These are phyloP conservation scores for Aspergillus fructus DNA, from an alignment of 2,329 filamentous ascomycete genomes.

Conservation along the genomic window DNA sequence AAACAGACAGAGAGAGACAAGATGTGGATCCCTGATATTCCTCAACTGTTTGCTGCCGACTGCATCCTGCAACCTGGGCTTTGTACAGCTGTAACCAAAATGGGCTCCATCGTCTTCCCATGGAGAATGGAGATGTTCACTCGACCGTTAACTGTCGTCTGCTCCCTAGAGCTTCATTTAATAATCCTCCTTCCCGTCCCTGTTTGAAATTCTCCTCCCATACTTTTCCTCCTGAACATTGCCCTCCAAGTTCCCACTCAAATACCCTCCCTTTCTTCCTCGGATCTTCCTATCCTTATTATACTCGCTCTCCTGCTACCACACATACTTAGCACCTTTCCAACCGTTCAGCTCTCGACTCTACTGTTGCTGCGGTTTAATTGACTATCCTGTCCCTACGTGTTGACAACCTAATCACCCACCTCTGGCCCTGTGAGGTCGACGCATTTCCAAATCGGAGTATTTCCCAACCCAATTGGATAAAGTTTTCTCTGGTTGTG, in stretches of 20 bases:
- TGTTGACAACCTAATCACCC: too few species aligned
- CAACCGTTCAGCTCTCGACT: not conserved
- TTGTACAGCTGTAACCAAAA: conserved; percentile 39
- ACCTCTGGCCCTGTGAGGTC: not conserved
- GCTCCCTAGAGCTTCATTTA: conserved; percentile 33
- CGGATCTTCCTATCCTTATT: conserved; percentile 13
- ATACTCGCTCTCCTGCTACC: not conserved
- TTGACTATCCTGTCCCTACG: not conserved
- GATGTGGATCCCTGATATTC: conserved; percentile 29
- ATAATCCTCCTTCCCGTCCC: conserved; percentile 30
- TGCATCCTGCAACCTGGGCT: conserved; percentile 28
- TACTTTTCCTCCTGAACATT: not conserved
- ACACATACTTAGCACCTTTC: not conserved
- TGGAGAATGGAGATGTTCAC: conserved; percentile 1
- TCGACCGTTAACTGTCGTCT: conserved; percentile 34
- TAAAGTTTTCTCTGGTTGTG: conserved; percentile 14
- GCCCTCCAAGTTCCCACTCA: not conserved
- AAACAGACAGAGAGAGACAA: conserved; percentile 12
- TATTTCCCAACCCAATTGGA: conserved; percentile 7
- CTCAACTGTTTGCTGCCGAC: conserved; percentile 37
- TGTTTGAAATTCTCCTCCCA: conserved; percentile 13
- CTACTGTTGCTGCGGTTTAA: not conserved
- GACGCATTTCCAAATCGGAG: not conserved
- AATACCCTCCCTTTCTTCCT: conserved; percentile 3
- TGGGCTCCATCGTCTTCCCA: conserved; percentile 21